phyloP scores from a whole-genome alignment of 108 stramenopile species.

The Skeletonema grethae region DNA sequence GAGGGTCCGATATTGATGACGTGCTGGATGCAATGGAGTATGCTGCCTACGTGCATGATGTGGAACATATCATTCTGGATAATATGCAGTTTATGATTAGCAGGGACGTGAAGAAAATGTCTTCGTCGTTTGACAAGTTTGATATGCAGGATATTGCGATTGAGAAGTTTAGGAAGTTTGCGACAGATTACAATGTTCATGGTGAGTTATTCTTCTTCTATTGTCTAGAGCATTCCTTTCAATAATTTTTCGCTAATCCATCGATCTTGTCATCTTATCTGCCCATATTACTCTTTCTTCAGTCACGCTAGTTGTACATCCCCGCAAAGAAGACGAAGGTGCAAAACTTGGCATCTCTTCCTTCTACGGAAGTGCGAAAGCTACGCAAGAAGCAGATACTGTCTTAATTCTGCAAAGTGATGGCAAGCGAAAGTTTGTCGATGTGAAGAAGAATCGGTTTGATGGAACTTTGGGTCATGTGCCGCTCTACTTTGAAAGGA shows the following conservation, averaged over 20 bases:
- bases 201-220: conserved; percentile 11
- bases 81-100: conserved; percentile 99
- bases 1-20: conserved; percentile 90
- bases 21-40: conserved; percentile 98
- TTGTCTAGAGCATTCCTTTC: no score
- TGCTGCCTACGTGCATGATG: conserved; percentile 92
- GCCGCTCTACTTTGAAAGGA: conserved; percentile 78
- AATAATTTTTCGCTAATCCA: no score
- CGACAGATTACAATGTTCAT: conserved; percentile 94
- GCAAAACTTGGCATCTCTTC: conserved; percentile 78
- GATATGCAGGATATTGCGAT: conserved; percentile 94
- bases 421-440: conserved; percentile 83
- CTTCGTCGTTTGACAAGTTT: conserved; percentile 76
- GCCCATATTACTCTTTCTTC: neutral
- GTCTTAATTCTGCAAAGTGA: conserved; percentile 96
- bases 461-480: conserved; percentile 90
- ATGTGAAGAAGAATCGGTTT: conserved; percentile 98
- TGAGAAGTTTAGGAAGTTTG: conserved; percentile 96
- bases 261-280: neutral
- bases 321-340: conserved; percentile 94
- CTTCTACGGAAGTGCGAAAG: conserved; percentile 96
- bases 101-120: conserved; percentile 41
- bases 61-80: conserved; percentile 93
- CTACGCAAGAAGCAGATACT: conserved; percentile 99
- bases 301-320: conserved; percentile 96